Percentiles rank a stretch among this genome's conserved stretches.
Conservation (phyloP, 768 basidiomycete species). For the Pleurotus djamor region DNA sequence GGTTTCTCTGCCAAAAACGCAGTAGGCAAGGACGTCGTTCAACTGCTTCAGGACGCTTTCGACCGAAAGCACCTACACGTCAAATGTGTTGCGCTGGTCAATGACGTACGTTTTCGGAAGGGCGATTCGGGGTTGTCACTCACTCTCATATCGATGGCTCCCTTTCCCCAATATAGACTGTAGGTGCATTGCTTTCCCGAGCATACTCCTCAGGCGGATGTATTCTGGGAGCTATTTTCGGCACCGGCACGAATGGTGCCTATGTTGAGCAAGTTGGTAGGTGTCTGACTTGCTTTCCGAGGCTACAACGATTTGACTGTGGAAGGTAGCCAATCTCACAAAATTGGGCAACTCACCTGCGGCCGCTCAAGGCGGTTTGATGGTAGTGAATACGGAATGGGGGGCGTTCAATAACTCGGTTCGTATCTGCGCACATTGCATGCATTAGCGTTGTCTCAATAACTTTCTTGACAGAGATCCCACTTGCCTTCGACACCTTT, state of each 20-base stretch:
- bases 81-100: conserved; percentile 77
- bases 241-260: conserved; percentile 98
- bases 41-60: conserved; percentile 79
- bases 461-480: conserved; percentile 48
- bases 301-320: neutral
- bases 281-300: conserved; percentile 9
- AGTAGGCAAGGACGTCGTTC: conserved; percentile 74
- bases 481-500: conserved; percentile 86
- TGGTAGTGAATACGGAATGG: conserved; percentile 99
- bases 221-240: conserved; percentile 89
- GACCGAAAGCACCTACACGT: conserved; percentile 82
- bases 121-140: neutral
- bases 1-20: conserved; percentile 83
- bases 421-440: conserved; percentile 18
- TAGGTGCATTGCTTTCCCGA: conserved; percentile 89
- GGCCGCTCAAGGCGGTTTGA: conserved; percentile 62
- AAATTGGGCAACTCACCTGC: conserved; percentile 73
- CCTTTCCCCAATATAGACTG: conserved; percentile 57
- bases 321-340: conserved; percentile 58
- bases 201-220: conserved; percentile 94
- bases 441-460: conserved; percentile 2
- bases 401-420: conserved; percentile 96
- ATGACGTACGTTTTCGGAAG: conserved; percentile 54
- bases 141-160: neutral
- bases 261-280: conserved; percentile 83